Base-by-base conservation (phyloP, 2,329 filamentous ascomycete genomes). In the Beauveria sp. region DNA sequence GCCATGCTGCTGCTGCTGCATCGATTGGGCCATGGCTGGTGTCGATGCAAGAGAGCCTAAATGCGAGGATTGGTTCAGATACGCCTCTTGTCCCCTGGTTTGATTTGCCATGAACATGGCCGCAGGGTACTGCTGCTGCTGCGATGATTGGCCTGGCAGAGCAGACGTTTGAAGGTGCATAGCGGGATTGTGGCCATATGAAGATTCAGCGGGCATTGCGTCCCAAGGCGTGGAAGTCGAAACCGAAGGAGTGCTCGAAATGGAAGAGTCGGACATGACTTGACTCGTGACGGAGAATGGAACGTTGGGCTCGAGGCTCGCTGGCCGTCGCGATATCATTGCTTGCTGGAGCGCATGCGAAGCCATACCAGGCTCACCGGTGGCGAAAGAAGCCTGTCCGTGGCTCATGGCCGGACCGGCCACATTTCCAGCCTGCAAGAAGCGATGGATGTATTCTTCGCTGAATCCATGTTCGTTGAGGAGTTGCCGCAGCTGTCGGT, bases 401-500 rank as follows among this genome's bases (percentile, higher is more conserved):
- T 40, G 53, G 16, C 10, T 57, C 53, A 52, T 45, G 20, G 46
- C 48, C 12, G 53, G 38, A 5, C 26, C 42, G 12, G 38, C 53
- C 5, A 34, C 43, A 10, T 42, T 43, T 4, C 52, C 62, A 18
- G 65, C 62, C 45, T 75, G 72, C 12, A 79, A 64, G 61, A 72
- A 78, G 49, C 70, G 70, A 53, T 79, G 74, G 62, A 89, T 80
- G 49, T 83, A 80, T 8, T 79, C 75, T 63, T 87, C 82, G 48
- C 75, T 72, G 24, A 89, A 74, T 3, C 88, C 87, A 66, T 83
- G 76, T 49, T 79, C 74, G 57, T 78, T 76, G 40, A 91, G 77
- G 20, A 91, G 76, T 18, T 75, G 75, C 24, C 87, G 79, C 61
- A 92, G 77, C 59, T 81, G 81, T 63, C 76, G 80, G 71, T 92